Conservation (phyloP, 2,329 filamentous ascomycete species). For the Biscogniauxia sp. region DNA sequence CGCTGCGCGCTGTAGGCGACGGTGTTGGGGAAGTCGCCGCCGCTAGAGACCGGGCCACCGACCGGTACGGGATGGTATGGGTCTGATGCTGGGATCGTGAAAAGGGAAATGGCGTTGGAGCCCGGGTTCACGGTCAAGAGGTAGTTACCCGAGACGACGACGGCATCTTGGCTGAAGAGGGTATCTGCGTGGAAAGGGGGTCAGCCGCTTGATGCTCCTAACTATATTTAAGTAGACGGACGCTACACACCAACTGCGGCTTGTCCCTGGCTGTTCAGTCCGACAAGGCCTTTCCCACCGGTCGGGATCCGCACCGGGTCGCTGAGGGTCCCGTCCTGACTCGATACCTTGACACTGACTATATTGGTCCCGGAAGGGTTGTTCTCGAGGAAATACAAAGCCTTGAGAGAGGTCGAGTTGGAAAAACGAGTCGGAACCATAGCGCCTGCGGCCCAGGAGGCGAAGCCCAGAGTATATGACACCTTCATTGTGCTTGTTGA, state of each 20-base stretch:
- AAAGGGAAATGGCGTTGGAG: slow-evolving; percentile 23
- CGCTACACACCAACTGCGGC: slow-evolving; percentile 32
- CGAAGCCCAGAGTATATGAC: not conserved
- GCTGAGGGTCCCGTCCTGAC: slow-evolving; percentile 32
- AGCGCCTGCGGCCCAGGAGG: not conserved
- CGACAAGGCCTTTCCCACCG: slow-evolving; percentile 34
- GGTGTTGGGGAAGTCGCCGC: slow-evolving; percentile 24
- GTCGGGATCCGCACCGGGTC: slow-evolving; percentile 30
- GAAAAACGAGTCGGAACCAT: not conserved
- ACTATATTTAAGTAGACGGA: too few species aligned
- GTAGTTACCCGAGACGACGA: slow-evolving; percentile 9
- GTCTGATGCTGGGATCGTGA: slow-evolving; percentile 18
- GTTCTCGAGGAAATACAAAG: slow-evolving; percentile 1
- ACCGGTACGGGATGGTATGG: slow-evolving; percentile 15
- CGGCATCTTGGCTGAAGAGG: slow-evolving; percentile 22
- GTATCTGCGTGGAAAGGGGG: not conserved
- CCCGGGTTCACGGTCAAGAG: slow-evolving; percentile 36
- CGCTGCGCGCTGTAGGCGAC: slow-evolving; percentile 20
- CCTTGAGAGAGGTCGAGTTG: not conserved
- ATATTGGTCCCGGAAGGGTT: slow-evolving; percentile 29
- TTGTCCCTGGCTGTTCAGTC: slow-evolving; percentile 25
- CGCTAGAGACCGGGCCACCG: slow-evolving; percentile 16
- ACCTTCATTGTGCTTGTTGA: not conserved
- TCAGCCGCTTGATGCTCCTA: slow-evolving; percentile 10
- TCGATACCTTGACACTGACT: slow-evolving; percentile 32